A percentile compares a stretch with the other conserved stretches of the same genome.
phyloP scores from a whole-genome alignment of 169 alveolate genomes.

The Plasmodium vivax region DNA sequence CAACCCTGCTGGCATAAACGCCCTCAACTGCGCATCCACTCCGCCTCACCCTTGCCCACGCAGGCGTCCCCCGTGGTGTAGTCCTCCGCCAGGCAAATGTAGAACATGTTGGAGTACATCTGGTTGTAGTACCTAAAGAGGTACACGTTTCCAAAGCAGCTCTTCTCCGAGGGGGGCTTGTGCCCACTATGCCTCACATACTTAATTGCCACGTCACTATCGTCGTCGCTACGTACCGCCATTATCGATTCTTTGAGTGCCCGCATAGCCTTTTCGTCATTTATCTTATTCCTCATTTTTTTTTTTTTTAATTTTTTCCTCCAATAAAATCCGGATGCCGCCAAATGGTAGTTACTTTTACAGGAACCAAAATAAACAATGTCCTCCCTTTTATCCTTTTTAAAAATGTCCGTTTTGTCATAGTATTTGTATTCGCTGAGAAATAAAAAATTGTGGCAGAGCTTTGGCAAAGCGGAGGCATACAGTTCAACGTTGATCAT shows the following conservation, averaged over 20 bases:
- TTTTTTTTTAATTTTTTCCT: slow-evolving; percentile 63
- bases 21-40: not conserved
- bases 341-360: slow-evolving; percentile 53
- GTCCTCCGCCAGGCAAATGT: slow-evolving; percentile 44
- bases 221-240: slow-evolving; percentile 58
- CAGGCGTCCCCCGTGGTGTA: slow-evolving; percentile 25
- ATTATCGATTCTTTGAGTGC: slow-evolving; percentile 45
- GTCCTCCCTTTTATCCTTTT: slow-evolving; percentile 22
- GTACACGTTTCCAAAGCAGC: slow-evolving; percentile 49
- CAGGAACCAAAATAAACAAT: slow-evolving; percentile 57
- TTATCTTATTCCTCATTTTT: slow-evolving; percentile 47
- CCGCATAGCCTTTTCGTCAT: slow-evolving; percentile 18
- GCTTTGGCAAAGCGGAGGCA: slow-evolving; percentile 31
- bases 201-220: slow-evolving; percentile 64
- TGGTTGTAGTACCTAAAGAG: slow-evolving; percentile 64
- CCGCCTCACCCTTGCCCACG: slow-evolving; percentile 43
- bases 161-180: slow-evolving; percentile 16
- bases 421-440: slow-evolving; percentile 72
- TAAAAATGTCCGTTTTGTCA: slow-evolving; percentile 70
- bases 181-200: slow-evolving; percentile 29
- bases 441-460: slow-evolving; percentile 71
- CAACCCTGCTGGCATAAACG: not conserved
- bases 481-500: slow-evolving; percentile 67
- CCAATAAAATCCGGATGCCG: slow-evolving; percentile 75
- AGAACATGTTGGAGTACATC: slow-evolving; percentile 63